Evolutionary conservation across 108 stramenopile genomes (phyloP).

Genomic region (Phaeodactylum tricornutum): DNA sequence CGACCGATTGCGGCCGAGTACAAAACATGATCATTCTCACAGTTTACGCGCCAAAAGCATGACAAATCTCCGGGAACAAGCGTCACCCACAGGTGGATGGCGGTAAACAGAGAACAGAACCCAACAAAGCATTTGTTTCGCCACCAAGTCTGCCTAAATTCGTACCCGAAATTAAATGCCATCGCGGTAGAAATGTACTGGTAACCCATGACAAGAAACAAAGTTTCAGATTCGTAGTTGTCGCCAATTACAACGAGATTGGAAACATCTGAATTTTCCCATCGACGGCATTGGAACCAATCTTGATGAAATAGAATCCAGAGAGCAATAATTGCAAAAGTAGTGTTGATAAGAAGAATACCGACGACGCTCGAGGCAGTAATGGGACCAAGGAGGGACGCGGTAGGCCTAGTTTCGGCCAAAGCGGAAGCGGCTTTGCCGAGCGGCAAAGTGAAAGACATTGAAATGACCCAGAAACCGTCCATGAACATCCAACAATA

Average conservation of each 20-base stretch:
- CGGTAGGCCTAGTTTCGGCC: conserved; percentile 46
- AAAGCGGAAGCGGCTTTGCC: conserved; percentile 32
- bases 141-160: conserved; percentile 25
- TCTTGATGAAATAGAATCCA: conserved; percentile 30
- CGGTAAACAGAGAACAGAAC: conserved; percentile 15
- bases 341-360: conserved; percentile 37
- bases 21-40: conserved; percentile 26
- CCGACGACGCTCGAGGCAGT: conserved; percentile 39
- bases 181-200: conserved; percentile 49
- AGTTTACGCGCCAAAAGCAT: conserved; percentile 50
- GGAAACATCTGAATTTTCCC: conserved; percentile 34
- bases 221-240: conserved; percentile 39
- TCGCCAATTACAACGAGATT: conserved; percentile 31
- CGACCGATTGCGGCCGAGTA: neutral
- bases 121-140: conserved; percentile 39
- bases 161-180: conserved; percentile 48
- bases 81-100: conserved; percentile 17
- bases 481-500: conserved; percentile 58
- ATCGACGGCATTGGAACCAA: conserved; percentile 57
- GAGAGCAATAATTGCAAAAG: conserved; percentile 35
- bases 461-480: conserved; percentile 39
- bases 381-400: conserved; percentile 45
- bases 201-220: conserved; percentile 49
- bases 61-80: conserved; percentile 27
- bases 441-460: conserved; percentile 53